A percentile compares a stretch with the other conserved stretches of the same genome.
Conservation (phyloP, 2,329 filamentous ascomycete genomes). For the Graphiopsis chlorocephala region DNA sequence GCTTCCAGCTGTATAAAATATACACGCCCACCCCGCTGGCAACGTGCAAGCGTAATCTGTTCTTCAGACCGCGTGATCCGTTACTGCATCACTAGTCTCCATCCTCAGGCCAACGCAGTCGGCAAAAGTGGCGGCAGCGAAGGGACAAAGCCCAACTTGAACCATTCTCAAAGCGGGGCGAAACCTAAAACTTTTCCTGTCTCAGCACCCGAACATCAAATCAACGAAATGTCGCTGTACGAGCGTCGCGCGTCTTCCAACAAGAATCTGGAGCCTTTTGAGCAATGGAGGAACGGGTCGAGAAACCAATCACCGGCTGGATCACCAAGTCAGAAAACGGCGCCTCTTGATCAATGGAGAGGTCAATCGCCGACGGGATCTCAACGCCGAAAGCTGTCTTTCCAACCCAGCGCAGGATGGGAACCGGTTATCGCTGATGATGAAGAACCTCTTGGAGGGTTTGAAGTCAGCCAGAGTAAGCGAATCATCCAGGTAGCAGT, state of each 20-base stretch:
- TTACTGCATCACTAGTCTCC: not conserved
- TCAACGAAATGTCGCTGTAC: conserved; percentile 1
- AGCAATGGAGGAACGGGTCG: conserved; percentile 19
- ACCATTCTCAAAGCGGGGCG: not conserved
- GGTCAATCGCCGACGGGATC: conserved; percentile 33
- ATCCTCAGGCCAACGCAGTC: not conserved
- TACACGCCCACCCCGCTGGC: not conserved
- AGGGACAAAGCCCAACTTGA: not conserved
- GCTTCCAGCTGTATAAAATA: not conserved
- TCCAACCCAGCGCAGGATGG: conserved; percentile 50
- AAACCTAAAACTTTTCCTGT: conserved; percentile 5
- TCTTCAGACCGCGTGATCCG: not conserved
- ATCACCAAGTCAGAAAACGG: conserved; percentile 45
- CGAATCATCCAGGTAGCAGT: conserved; percentile 61
- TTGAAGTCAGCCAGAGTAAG: conserved; percentile 54
- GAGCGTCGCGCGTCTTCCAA: conserved; percentile 8
- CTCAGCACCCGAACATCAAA: not conserved
- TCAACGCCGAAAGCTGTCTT: conserved; percentile 48
- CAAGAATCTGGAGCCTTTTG: not conserved
- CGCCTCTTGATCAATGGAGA: conserved; percentile 22
- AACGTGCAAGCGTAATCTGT: not conserved
- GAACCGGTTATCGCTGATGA: conserved; percentile 38
- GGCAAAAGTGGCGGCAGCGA: conserved; percentile 2
- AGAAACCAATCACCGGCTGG: conserved; percentile 32
- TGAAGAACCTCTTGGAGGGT: conserved; percentile 46